Evolutionary conservation across 176 grass and related monocot genomes (phyloP).

Genomic region (Musa troglodytarum): DNA sequence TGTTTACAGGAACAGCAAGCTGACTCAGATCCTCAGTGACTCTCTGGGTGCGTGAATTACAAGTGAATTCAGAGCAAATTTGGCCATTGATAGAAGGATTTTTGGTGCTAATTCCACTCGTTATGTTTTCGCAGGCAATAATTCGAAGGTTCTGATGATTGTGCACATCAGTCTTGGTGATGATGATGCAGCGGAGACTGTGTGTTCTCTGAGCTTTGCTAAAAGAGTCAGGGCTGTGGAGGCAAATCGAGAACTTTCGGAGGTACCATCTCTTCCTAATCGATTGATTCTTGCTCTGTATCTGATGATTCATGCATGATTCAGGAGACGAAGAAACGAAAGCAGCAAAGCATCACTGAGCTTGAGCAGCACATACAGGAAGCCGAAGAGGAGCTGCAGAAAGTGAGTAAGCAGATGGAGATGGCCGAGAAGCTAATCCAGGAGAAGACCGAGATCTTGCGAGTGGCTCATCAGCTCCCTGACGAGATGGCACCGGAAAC

Average conservation of each 20-base stretch:
- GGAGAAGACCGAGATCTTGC: slow-evolving; percentile 33
- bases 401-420: slow-evolving; percentile 47
- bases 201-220: slow-evolving; percentile 68
- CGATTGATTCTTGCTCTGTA: neutral
- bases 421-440: slow-evolving; percentile 38
- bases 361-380: slow-evolving; percentile 52
- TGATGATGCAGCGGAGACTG: slow-evolving; percentile 63
- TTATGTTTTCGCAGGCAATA: slow-evolving; percentile 33
- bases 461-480: slow-evolving; percentile 13
- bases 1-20: slow-evolving; percentile 78
- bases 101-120: neutral
- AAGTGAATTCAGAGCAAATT: neutral
- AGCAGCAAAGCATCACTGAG: slow-evolving; percentile 39
- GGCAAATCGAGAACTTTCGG: slow-evolving; percentile 46
- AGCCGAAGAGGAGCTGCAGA: slow-evolving; percentile 43
- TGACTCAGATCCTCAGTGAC: slow-evolving; percentile 88
- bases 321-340: slow-evolving; percentile 63
- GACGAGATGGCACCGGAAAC: slow-evolving; percentile 28
- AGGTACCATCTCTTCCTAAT: slow-evolving; percentile 33
- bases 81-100: neutral
- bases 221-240: slow-evolving; percentile 70
- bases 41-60: slow-evolving; percentile 50
- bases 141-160: slow-evolving; percentile 84
- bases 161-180: slow-evolving; percentile 69
- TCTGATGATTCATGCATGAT: slow-evolving; percentile 8